phyloP scores from a whole-genome alignment of 148 eudicot genomes.

The Rhododendron mucronatum region DNA sequence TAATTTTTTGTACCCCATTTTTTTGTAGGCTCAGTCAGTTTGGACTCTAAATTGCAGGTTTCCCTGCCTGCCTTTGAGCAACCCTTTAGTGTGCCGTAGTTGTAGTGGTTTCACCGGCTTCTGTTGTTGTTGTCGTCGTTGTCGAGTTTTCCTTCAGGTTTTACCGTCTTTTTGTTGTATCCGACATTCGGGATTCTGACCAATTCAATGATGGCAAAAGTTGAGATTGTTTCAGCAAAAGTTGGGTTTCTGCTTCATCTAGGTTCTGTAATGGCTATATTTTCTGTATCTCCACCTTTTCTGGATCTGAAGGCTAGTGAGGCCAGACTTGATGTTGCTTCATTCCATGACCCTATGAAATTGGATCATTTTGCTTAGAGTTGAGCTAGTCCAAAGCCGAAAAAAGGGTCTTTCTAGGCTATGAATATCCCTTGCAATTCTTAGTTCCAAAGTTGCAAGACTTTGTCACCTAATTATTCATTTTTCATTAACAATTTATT shows the following conservation, averaged over 20 bases:
- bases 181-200: neutral
- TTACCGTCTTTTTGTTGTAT: neutral
- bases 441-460: neutral
- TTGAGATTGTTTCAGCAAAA: neutral
- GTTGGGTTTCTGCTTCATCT: neutral
- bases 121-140: constrained; percentile 8
- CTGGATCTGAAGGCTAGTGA: neutral
- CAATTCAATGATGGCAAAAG: constrained; percentile 3
- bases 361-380: neutral
- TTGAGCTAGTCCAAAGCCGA: neutral
- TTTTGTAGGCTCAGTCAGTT: constrained; percentile 22
- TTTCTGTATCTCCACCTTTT: neutral
- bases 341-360: neutral
- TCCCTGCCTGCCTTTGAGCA: constrained; percentile 10
- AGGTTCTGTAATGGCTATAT: neutral
- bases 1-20: constrained; percentile 14
- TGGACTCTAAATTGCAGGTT: constrained; percentile 8
- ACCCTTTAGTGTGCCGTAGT: constrained; percentile 16
- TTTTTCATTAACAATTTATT: neutral
- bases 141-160: constrained; percentile 6
- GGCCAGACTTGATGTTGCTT: neutral
- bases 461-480: neutral
- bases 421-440: neutral
- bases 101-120: constrained; percentile 21
- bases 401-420: neutral